These are phyloP conservation scores for Pistacia integerrima DNA, from an alignment of 345 rosid genomes.

Conservation along the genomic window DNA sequence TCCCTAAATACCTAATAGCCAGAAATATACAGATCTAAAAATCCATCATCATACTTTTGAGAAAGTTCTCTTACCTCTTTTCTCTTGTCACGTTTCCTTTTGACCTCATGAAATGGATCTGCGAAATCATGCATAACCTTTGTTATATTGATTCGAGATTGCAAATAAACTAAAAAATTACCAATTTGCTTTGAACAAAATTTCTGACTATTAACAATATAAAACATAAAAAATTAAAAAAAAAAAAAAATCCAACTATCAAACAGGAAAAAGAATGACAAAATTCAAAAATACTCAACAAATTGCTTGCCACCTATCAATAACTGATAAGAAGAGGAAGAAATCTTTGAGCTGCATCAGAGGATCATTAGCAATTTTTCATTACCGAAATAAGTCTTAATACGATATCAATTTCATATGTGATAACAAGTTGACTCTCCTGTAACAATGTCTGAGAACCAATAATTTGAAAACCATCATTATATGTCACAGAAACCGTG, in stretches of 20 bases:
- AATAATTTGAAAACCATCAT: conserved; percentile 8
- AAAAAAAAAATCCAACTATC: background rate
- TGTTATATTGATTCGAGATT: conserved; percentile 20
- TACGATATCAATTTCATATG: conserved; percentile 4
- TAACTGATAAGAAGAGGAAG: background rate
- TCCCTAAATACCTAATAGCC: no score
- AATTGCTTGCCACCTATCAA: background rate
- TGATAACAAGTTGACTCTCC: conserved; percentile 1
- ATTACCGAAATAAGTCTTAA: background rate
- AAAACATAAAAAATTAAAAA: background rate
- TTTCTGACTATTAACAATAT: background rate
- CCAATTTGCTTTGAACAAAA: background rate
- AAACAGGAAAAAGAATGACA: conserved; percentile 1
- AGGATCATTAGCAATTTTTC: background rate
- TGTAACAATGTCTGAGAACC: conserved; percentile 14
- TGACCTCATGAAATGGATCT: conserved; percentile 92
- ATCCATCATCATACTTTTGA: background rate
- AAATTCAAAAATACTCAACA: background rate
- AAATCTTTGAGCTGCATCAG: conserved; percentile 1
- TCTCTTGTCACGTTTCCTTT: conserved; percentile 72
- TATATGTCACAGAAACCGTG: background rate
- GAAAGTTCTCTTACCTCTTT: conserved; percentile 60
- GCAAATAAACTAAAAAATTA: conserved; percentile 1
- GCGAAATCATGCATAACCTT: conserved; percentile 34
- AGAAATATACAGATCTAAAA: background rate